phyloP scores from a whole-genome alignment of 805 yeast species.

The Komagataella mondaviorum region DNA sequence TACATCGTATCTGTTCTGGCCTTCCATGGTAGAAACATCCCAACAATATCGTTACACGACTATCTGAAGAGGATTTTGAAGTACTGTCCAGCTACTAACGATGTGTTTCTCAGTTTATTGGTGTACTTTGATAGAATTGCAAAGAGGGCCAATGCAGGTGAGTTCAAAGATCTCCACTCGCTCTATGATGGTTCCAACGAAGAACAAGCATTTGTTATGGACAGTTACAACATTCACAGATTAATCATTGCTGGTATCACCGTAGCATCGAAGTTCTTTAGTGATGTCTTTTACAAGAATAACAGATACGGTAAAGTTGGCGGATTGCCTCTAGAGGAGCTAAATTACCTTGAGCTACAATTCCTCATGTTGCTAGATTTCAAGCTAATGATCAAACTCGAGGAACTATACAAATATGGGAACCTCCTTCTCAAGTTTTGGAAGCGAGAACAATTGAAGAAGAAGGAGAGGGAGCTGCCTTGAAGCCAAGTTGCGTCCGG shows the following conservation, averaged over 20 bases:
- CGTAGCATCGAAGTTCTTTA: conserved; percentile 87
- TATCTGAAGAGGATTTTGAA: conserved; percentile 83
- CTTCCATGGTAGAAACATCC: conserved; percentile 91
- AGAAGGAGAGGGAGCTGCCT: conserved; percentile 3
- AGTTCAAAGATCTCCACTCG: conserved; percentile 13
- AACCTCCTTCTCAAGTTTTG: conserved; percentile 77
- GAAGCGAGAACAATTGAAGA: conserved; percentile 50
- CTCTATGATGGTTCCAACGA: conserved; percentile 8
- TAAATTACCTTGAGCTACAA: conserved; percentile 85
- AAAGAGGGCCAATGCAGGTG: conserved; percentile 54
- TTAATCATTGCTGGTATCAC: conserved; percentile 90
- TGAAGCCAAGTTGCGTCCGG: conserved; percentile 14
- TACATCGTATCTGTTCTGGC: conserved; percentile 65
- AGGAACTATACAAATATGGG: conserved; percentile 84
- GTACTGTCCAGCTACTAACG: conserved; percentile 98
- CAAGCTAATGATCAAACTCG: conserved; percentile 73
- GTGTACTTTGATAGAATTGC: conserved; percentile 94
- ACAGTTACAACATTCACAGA: conserved; percentile 89
- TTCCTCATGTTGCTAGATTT: conserved; percentile 78
- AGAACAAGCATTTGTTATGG: conserved; percentile 77
- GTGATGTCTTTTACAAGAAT: conserved; percentile 90
- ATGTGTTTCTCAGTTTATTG: conserved; percentile 77
- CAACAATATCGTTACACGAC: conserved; percentile 87
- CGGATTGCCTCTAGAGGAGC: conserved; percentile 84
- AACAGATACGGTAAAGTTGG: conserved; percentile 93